Evolutionary conservation across 202 grass and related monocot species (phyloP), one percentile per base, ranked within the genome.

Genomic region (Schoenoplectus tabernaemontani): DNA sequence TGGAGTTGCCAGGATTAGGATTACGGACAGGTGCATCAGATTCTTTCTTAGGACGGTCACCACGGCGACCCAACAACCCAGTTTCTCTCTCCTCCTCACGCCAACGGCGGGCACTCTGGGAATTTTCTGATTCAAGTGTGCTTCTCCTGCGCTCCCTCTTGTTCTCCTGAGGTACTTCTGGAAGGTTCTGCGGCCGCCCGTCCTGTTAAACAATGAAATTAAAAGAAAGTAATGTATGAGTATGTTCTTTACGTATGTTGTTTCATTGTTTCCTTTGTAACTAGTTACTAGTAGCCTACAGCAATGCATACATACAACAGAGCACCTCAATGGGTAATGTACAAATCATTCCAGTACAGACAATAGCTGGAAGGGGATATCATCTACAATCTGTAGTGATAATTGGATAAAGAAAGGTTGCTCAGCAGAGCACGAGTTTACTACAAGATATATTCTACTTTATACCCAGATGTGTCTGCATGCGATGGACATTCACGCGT

Each of bases 41-140:
- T 84, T 99, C 96, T 86, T 93, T 99, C 75, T 91, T 99, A 41
- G 86, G 86, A 63, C 57, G 82, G 7, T 85, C 83, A 20, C 91
- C 91, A 78, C 82, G 86, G 81, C 94, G 91, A 78, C 91, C 87
- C 81, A 92, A 90, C 77, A 95, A 83, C 64, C 96, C 87, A 44
- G 96, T 95, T 78, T 98, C 96, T 80, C 96, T 94, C 85, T 98
- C 96, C 81, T 98, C 96, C 70, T 95, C 96, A 47, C 87, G 96
- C 96, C 96, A 98, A 9, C 87, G 89, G 65, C 90, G 89, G 85
- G 83, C 70, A 87, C 59, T 91, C 70, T 86, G 89, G 83, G 83
- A 79, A 87, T 62, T 93, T 82, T 93, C 96, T 83, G 83, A 64
- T 84, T 99, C 92, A 44, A 85, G 85, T 17, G 56, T 75, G 48